These are phyloP conservation scores for Pyrus betulifolia DNA, from an alignment of 306 rosid genomes.

Conservation along the genomic window DNA sequence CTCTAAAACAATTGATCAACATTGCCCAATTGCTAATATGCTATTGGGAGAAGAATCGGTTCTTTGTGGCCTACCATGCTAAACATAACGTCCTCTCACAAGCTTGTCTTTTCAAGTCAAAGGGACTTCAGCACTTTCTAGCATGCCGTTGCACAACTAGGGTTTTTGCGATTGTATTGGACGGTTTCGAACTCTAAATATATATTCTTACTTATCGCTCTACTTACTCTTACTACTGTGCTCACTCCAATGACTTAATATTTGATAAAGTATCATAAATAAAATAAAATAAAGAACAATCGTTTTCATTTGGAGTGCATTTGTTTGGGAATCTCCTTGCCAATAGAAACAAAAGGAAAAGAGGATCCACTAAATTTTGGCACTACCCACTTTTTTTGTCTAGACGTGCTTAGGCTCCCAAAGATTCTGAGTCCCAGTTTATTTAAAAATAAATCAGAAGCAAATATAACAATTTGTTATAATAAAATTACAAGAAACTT, in stretches of 20 bases:
- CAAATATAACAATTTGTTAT: background rate
- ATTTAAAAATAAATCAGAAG: background rate
- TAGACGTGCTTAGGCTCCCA: conserved; percentile 9
- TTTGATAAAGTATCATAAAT: background rate
- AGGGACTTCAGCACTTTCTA: background rate
- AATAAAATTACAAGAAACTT: background rate
- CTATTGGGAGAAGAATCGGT: background rate
- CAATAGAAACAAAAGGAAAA: conserved; percentile 8
- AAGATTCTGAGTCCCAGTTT: conserved; percentile 13
- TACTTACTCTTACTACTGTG: too few relatives aligned
- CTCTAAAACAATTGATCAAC: background rate
- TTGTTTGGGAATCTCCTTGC: conserved; percentile 1
- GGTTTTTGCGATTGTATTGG: too few relatives aligned
- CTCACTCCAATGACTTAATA: too few relatives aligned
- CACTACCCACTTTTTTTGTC: conserved; percentile 5
- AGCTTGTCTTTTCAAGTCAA: background rate
- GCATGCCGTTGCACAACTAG: background rate
- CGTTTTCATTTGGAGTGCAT: too few relatives aligned
- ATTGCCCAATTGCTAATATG: background rate
- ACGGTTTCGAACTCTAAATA: too few relatives aligned
- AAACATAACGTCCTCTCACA: background rate
- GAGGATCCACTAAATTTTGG: conserved; percentile 16
- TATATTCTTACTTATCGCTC: too few relatives aligned
- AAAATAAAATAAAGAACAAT: background rate
- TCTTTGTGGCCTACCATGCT: conserved; percentile 6